Percentiles rank a stretch among this genome's conserved stretches.
These are phyloP conservation scores for Leccinum disarticulatum DNA, from an alignment of 768 basidiomycete genomes.

Conservation along the genomic window DNA sequence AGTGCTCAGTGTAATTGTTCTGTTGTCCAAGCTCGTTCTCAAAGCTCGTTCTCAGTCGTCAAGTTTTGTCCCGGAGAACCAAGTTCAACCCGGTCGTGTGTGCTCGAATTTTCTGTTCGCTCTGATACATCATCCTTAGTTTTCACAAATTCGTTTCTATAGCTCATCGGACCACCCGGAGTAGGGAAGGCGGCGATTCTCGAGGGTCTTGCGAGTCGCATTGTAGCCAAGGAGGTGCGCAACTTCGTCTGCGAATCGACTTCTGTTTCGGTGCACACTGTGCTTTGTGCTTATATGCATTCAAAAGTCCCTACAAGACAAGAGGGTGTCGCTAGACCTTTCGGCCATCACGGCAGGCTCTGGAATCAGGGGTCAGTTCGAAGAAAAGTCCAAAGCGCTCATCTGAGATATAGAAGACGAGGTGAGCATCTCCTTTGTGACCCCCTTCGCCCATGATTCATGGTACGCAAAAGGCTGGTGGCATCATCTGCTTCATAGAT, in stretches of 20 bases:
- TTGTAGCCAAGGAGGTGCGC: conserved; percentile 83
- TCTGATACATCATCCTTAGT: neutral
- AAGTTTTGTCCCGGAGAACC: conserved; percentile 83
- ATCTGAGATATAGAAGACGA: too few species aligned
- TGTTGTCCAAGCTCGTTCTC: neutral
- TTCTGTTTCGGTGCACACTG: too few species aligned
- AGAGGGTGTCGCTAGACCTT: too few species aligned
- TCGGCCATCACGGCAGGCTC: too few species aligned
- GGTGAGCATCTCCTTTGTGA: too few species aligned
- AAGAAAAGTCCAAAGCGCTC: too few species aligned
- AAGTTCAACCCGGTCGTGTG: conserved; percentile 90
- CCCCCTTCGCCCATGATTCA: neutral
- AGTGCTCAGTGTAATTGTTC: conserved; percentile 51
- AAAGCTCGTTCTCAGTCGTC: too few species aligned
- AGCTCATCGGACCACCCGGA: conserved; percentile 85
- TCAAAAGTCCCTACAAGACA: too few species aligned
- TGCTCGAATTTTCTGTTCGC: neutral
- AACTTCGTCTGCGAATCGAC: neutral
- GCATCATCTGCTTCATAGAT: conserved; percentile 91
- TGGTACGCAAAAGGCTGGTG: conserved; percentile 49
- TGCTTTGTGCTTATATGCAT: too few species aligned
- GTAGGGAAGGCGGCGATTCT: conserved; percentile 93
- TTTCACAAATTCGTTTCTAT: neutral
- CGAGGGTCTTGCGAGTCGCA: conserved; percentile 85
- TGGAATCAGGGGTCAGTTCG: too few species aligned